Percentiles rank a stretch among this genome's conserved stretches.
phyloP scores from a whole-genome alignment of 768 basidiomycete genomes.

The Naganishia vishniacii region DNA sequence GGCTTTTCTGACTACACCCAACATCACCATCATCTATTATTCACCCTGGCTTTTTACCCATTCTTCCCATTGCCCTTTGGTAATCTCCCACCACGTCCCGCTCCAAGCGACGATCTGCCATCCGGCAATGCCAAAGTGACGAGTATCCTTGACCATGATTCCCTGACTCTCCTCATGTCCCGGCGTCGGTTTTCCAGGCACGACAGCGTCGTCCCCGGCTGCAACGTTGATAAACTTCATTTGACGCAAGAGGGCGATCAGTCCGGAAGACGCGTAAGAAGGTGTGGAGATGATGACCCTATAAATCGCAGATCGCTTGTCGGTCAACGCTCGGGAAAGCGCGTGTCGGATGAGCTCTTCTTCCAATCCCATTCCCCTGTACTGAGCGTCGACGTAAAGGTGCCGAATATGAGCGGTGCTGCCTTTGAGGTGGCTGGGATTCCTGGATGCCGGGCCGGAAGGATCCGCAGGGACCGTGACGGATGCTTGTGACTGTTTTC shows the following conservation, averaged over 20 bases:
- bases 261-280: conserved; percentile 3
- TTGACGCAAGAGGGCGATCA: neutral
- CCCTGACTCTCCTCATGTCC: conserved; percentile 12
- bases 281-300: conserved; percentile 13
- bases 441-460: neutral
- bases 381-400: conserved; percentile 34
- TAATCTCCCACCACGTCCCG: conserved; percentile 17
- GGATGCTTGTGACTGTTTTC: neutral
- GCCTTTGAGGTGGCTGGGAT: conserved; percentile 6
- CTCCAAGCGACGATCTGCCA: neutral
- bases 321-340: neutral
- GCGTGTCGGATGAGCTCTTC: conserved; percentile 6
- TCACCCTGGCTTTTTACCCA: neutral
- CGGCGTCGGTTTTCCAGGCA: conserved; percentile 1
- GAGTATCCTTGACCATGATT: conserved; percentile 9
- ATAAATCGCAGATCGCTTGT: neutral
- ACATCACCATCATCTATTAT: too few relatives aligned
- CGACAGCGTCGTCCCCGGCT: conserved; percentile 4
- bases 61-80: conserved; percentile 4
- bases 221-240: conserved; percentile 9
- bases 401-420: conserved; percentile 32
- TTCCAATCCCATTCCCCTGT: conserved; percentile 14
- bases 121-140: conserved; percentile 3
- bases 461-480: neutral
- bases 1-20: too few relatives aligned